Evolutionary conservation across 164 flowering plant species (phyloP).

Genomic region (Vitis riparia): DNA sequence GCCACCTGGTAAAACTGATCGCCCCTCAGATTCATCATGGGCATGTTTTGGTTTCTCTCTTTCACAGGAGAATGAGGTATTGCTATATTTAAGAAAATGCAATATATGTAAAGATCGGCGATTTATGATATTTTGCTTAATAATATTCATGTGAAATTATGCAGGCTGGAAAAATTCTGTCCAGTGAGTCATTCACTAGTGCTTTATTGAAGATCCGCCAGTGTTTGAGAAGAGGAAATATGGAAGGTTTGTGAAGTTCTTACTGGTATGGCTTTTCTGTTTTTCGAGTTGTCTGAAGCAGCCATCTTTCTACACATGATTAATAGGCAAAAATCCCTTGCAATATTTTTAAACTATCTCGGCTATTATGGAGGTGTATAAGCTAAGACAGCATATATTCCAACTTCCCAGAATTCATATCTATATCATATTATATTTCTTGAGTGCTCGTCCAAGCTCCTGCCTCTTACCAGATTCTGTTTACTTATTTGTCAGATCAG

Average conservation of each 20-base stretch:
- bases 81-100: not conserved
- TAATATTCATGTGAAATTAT: slow-evolving; percentile 10
- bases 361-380: no score
- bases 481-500: slow-evolving; percentile 41
- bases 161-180: slow-evolving; percentile 55
- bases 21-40: slow-evolving; percentile 48
- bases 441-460: not conserved
- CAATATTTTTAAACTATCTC: no score
- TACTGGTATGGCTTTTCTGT: not conserved
- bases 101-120: no score
- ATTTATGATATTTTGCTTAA: no score
- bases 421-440: not conserved
- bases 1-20: slow-evolving; percentile 43
- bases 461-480: slow-evolving; percentile 14
- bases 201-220: slow-evolving; percentile 55
- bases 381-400: no score
- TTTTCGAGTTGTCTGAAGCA: not conserved
- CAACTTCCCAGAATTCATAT: no score
- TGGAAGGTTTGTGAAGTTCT: slow-evolving; percentile 51
- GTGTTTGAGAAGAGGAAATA: slow-evolving; percentile 40
- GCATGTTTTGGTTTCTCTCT: slow-evolving; percentile 83
- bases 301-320: not conserved
- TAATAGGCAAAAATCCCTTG: no score
- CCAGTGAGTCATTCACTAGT: slow-evolving; percentile 54
- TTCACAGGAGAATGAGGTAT: slow-evolving; percentile 88